These are phyloP conservation scores for Penstemon barbatus DNA, from an alignment of 257 asterid species.

Conservation along the genomic window DNA sequence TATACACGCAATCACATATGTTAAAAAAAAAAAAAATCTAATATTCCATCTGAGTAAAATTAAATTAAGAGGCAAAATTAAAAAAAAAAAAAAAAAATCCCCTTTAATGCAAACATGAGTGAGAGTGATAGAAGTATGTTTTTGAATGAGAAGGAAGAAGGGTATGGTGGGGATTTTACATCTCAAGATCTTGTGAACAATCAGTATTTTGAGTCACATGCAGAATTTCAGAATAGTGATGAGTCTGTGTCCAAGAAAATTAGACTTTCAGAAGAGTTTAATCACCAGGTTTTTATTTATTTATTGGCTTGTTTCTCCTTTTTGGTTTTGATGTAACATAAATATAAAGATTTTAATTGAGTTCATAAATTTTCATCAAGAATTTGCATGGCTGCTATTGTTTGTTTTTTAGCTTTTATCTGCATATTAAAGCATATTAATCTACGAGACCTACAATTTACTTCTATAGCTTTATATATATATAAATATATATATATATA, in stretches of 20 bases:
- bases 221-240: neutral
- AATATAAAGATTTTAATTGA: neutral
- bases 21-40: neutral
- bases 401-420: neutral
- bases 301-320: no score
- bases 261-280: slow-evolving; percentile 23
- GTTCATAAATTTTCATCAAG: neutral
- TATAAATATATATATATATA: no score
- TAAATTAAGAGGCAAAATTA: neutral
- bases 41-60: neutral
- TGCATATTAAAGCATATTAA: no score
- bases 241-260: slow-evolving; percentile 27
- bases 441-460: no score
- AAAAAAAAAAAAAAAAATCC: neutral
- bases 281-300: slow-evolving; percentile 29
- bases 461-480: no score
- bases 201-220: slow-evolving; percentile 3
- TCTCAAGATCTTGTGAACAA: neutral
- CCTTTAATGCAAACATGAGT: slow-evolving; percentile 23
- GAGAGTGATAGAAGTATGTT: slow-evolving; percentile 20
- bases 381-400: slow-evolving; percentile 12
- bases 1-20: neutral
- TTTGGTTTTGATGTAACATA: no score
- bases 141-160: slow-evolving; percentile 24
- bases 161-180: neutral